Conservation (phyloP, 257 asterid genomes). For the Avicennia marina region DNA sequence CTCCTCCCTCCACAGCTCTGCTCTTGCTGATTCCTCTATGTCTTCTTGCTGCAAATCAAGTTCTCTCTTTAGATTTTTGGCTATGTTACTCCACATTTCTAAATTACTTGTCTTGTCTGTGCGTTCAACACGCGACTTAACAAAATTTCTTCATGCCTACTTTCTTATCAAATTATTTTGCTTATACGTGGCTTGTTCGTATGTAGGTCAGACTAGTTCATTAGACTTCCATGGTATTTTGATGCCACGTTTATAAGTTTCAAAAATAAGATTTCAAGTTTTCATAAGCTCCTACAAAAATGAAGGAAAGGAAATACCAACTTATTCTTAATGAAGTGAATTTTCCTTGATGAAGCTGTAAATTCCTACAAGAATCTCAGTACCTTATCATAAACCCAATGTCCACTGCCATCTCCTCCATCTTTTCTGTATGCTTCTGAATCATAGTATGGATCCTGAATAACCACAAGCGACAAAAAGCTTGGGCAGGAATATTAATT, state of each 20-base stretch:
- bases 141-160: too few species aligned
- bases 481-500: not conserved
- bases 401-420: slow-evolving; percentile 91
- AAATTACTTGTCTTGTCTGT: too few species aligned
- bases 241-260: too few species aligned
- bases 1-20: slow-evolving; percentile 75
- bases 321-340: not conserved
- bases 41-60: slow-evolving; percentile 69
- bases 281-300: too few species aligned
- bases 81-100: too few species aligned
- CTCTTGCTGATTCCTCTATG: slow-evolving; percentile 58
- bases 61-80: not conserved
- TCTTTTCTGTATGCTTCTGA: slow-evolving; percentile 72
- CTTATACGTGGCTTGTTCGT: too few species aligned
- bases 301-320: too few species aligned
- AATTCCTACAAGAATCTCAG: not conserved
- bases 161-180: too few species aligned
- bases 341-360: too few species aligned
- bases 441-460: slow-evolving; percentile 82
- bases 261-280: not conserved
- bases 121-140: too few species aligned
- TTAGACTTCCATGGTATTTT: too few species aligned
- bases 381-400: slow-evolving; percentile 91
- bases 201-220: too few species aligned
- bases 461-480: not conserved